Base-by-base conservation (phyloP, 2,329 filamentous ascomycete species). In the Cytospora paraplurivora region DNA sequence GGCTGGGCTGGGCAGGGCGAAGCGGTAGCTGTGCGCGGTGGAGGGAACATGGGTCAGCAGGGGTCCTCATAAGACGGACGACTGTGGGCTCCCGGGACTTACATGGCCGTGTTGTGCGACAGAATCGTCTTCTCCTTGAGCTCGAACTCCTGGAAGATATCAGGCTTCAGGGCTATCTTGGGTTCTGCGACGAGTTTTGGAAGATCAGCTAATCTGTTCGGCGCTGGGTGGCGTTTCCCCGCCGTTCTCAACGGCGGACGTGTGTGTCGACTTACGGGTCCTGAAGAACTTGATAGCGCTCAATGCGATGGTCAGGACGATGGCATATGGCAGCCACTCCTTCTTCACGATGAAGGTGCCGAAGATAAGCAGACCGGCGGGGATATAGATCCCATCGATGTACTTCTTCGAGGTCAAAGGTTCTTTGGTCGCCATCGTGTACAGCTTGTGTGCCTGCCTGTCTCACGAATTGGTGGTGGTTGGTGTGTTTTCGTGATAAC, bases 31-130 rank as follows among this genome's bases (percentile, higher is more conserved):
- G 66, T 33, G 49, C 15, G 35, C 8, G 34, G 32, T 4, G 10
- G 2, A 50, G 11, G 56, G 38, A 38, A 35, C 21, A 38, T 12
- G 34, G 58, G 32, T 21, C n/a, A 49, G 27, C 5, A 55, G 12
- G n/a, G 13, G 27, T 7, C 21, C 1, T 21, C 34, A 32, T 19
- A 12, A 19, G 21, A n/a, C 12, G 38, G 19, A 5, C 3, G n/a
- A 6, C 4, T 12, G 4, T 7, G 19, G 47, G 19, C 62, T 37
- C 38, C 35, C 7, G 50, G 49, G 34, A 78, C 85, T 73, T 79
- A 93, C 90, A 99, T 97, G 77, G 94, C 93, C 66, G 96, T 94
- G 83, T 99, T 99, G 86, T 98, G 95, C 37, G 94, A 97, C 73
- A 98, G 89, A 69, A 96, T 85, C 15, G 89, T 98, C 86, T 97